Base-by-base conservation (phyloP, 1,284 basidiomycete species). In the Malassezia japonica region DNA sequence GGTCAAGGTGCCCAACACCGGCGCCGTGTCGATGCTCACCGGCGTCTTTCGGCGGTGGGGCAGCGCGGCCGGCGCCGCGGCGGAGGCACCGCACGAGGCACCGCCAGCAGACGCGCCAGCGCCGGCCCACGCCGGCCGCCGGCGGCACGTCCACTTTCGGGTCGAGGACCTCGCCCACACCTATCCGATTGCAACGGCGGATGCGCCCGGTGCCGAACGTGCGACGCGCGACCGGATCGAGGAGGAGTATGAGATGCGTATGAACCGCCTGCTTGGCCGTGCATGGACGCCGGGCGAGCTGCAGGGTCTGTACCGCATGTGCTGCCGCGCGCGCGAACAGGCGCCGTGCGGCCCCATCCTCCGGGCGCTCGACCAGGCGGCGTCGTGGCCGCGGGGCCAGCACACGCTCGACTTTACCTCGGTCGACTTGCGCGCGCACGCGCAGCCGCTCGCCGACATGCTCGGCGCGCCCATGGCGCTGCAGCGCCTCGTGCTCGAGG, bases 251-350 rank as follows among this genome's bases (percentile, higher is more conserved):
- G 51, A 57, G 7, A 50, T 59, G 28, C 44, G 38, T 10, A 16
- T 20, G 18, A 9, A 10, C 21, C 50, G 41, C 20, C 36, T 47
- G 9, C 16, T 15, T 13, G 20, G 13, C 9, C 46, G 51, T 15
- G 18, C 56, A 20, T 66, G 61, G 60, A 60, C 65, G 6, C 59
- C 64, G 2, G 46, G 56, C 4, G 65, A 72, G 56, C 60, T 72
- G 25, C 63, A 71, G 39, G 49, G 55, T 9, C 56, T 72, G 33
- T 72, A 72, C 34, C 53, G 64, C n/a, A 59, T 66, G 28, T 71
- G 68, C 46, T 72, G 70, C 37, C 56, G 64, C n/a, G 63, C 61
- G 4, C 62, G 70, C 25, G 68, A 72, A 48, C 68, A 72, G 48
- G 56, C 51, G 46, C 67, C 68, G 6, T 32, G 25, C 29, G 8